phyloP scores from a whole-genome alignment of 2,329 filamentous ascomycete genomes.

The Fusarium buharicum region DNA sequence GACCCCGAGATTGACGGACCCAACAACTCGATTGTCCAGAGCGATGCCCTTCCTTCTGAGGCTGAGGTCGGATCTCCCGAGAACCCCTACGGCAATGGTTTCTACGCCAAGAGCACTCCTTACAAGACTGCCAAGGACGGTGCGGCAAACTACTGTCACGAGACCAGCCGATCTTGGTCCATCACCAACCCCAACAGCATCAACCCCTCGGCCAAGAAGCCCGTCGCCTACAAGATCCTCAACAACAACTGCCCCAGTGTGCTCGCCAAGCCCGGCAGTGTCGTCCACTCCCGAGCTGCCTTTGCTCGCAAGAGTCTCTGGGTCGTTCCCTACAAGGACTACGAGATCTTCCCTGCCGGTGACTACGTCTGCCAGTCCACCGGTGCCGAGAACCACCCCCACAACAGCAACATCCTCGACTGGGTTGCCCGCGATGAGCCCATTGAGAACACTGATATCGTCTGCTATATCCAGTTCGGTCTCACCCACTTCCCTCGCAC shows the following conservation, averaged over 20 bases:
- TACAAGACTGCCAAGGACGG: conserved; percentile 75
- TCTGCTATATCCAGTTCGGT: conserved; percentile 95
- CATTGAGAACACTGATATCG: conserved; percentile 85
- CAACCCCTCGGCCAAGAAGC: conserved; percentile 86
- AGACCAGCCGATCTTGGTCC: conserved; percentile 86
- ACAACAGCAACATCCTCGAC: conserved; percentile 74
- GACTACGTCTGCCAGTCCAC: conserved; percentile 90
- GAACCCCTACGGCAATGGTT: conserved; percentile 91
- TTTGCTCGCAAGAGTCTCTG: conserved; percentile 70
- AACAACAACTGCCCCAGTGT: conserved; percentile 83
- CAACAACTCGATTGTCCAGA: conserved; percentile 74
- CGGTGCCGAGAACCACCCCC: conserved; percentile 67
- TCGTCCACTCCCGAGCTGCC: conserved; percentile 89
- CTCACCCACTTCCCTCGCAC: conserved; percentile 89
- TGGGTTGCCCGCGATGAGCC: conserved; percentile 80
- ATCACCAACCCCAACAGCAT: conserved; percentile 85
- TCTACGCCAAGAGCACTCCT: conserved; percentile 85
- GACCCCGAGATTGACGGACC: conserved; percentile 73
- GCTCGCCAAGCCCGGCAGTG: conserved; percentile 81
- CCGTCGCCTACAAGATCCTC: conserved; percentile 87
- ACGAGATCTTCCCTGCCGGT: conserved; percentile 85
- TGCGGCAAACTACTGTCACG: conserved; percentile 81
- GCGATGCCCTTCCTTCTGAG: conserved; percentile 76
- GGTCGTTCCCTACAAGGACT: conserved; percentile 71
- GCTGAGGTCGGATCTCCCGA: conserved; percentile 81